A percentile compares a stretch with the other conserved stretches of the same genome.
These are phyloP conservation scores for Skeletonema potamos DNA, from an alignment of 108 stramenopile species.

Conservation along the genomic window DNA sequence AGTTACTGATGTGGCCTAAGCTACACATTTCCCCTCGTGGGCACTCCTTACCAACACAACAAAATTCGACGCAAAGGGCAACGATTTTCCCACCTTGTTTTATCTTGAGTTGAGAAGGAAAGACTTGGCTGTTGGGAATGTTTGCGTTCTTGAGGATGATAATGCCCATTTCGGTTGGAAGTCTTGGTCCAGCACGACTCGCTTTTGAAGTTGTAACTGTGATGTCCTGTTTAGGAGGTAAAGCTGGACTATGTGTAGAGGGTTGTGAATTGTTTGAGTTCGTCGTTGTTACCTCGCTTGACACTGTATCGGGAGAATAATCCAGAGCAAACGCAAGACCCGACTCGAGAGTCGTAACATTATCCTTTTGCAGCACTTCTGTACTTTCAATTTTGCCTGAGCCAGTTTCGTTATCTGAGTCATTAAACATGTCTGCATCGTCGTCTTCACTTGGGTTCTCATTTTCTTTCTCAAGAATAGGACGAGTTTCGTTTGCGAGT, in stretches of 20 bases:
- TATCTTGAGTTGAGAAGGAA: not conserved
- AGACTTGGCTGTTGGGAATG: not conserved
- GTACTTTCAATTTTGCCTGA: not conserved
- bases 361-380: not conserved
- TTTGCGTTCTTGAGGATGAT: not conserved
- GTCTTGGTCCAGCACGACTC: not conserved
- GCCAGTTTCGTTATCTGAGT: not conserved
- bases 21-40: not conserved
- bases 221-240: too few species aligned
- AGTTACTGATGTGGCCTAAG: not conserved
- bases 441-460: not conserved
- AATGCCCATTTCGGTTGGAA: not conserved
- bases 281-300: not conserved
- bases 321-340: conserved; percentile 19
- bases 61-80: not conserved
- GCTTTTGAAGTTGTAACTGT: too few species aligned
- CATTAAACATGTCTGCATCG: conserved; percentile 6
- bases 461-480: not conserved
- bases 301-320: conserved; percentile 10
- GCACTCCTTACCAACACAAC: not conserved
- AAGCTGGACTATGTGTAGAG: too few species aligned
- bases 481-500: not conserved
- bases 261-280: too few species aligned
- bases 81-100: not conserved
- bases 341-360: conserved; percentile 11